Evolutionary conservation across 352 stramenopile genomes (phyloP).

Genomic region (Albugo laibachii): DNA sequence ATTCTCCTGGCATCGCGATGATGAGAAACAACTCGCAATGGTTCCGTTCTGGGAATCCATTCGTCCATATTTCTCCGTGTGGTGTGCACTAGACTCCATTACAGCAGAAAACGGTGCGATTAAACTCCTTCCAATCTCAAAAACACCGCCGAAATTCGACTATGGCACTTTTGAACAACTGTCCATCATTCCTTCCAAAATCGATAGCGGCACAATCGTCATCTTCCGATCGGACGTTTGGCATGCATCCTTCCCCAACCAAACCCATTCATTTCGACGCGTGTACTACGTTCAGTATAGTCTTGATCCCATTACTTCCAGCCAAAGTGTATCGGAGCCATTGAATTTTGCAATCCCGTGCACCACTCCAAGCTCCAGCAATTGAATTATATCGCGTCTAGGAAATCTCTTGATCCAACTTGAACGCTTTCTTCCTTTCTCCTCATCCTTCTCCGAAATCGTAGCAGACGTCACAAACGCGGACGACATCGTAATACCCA

Average conservation of each 20-base stretch:
- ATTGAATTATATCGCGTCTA: no score
- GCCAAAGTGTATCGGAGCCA: slow-evolving; percentile 13
- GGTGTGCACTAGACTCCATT: slow-evolving; percentile 44
- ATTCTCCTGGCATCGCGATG: slow-evolving; percentile 58
- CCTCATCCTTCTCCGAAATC: slow-evolving; percentile 31
- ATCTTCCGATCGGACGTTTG: slow-evolving; percentile 54
- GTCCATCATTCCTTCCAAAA: background rate
- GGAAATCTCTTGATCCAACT: no score
- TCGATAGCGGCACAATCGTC: slow-evolving; percentile 17
- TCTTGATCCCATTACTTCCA: slow-evolving; percentile 20
- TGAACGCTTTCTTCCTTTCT: no score
- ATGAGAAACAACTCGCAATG: slow-evolving; percentile 56
- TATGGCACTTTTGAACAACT: background rate
- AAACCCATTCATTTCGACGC: slow-evolving; percentile 15
- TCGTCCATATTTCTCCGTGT: slow-evolving; percentile 33
- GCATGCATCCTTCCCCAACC: slow-evolving; percentile 45
- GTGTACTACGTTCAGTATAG: slow-evolving; percentile 66
- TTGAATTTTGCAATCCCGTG: slow-evolving; percentile 54
- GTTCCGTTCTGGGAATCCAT: slow-evolving; percentile 30
- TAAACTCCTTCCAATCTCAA: slow-evolving; percentile 18
- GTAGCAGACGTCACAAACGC: slow-evolving; percentile 64
- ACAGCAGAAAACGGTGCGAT: slow-evolving; percentile 26
- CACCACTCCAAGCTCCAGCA: no score
- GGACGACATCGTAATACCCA: slow-evolving; percentile 73
- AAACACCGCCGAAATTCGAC: background rate